Conservation (phyloP, 257 asterid species). For the Ligustrum vulgare region DNA sequence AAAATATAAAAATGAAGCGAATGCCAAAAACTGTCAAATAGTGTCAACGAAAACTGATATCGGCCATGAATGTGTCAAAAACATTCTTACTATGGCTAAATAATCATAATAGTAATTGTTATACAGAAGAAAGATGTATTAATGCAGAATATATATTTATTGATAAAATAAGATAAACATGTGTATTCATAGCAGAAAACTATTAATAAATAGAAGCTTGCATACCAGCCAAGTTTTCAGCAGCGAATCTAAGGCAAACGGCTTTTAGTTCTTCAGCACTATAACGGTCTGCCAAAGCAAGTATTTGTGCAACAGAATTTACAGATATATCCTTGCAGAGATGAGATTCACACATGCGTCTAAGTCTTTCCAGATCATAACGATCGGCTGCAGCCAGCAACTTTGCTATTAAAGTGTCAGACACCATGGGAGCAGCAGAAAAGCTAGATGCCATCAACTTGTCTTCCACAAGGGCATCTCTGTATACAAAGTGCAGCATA, state of each 20-base stretch:
- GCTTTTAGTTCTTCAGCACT: conserved; percentile 86
- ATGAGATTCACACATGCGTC: conserved; percentile 83
- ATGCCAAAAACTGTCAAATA: not conserved
- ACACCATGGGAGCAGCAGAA: conserved; percentile 39
- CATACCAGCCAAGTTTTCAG: conserved; percentile 91
- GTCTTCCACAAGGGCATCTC: conserved; percentile 83
- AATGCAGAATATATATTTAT: conserved; percentile 15
- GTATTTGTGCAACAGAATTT: conserved; percentile 66
- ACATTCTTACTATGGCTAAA: conserved; percentile 10
- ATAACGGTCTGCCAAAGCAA: conserved; percentile 73
- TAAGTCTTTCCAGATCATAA: conserved; percentile 79
- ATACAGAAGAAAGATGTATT: conserved; percentile 4
- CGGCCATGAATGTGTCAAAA: conserved; percentile 10
- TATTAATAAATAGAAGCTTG: not conserved
- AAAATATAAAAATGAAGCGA: not conserved
- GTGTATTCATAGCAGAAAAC: not conserved
- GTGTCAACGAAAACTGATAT: not conserved
- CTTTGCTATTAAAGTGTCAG: conserved; percentile 74
- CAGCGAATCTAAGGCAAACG: conserved; percentile 91
- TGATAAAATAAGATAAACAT: not conserved
- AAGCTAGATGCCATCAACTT: conserved; percentile 71
- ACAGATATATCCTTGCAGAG: conserved; percentile 91
- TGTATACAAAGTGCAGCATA: conserved; percentile 85
- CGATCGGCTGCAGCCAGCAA: conserved; percentile 94
- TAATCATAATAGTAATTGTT: not conserved